Evolutionary conservation across 2,329 filamentous ascomycete species (phyloP).

Genomic region (Didymella keratinophila): DNA sequence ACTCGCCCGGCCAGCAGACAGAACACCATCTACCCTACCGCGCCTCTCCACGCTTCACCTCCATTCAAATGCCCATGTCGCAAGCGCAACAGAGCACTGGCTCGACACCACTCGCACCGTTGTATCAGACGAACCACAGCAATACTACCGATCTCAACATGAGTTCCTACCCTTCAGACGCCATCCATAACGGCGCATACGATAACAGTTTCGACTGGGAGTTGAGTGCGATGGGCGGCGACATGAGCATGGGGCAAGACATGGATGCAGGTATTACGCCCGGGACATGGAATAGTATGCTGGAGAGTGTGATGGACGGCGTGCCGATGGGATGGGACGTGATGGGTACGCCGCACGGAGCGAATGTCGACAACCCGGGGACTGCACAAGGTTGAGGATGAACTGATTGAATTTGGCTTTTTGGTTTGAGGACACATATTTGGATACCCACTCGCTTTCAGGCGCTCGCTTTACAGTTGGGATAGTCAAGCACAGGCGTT

Average conservation of each 20-base stretch:
- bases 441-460: constrained; percentile 19
- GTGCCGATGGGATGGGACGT: constrained; percentile 42
- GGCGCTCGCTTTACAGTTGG: neutral
- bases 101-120: neutral
- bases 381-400: neutral
- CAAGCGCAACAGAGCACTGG: neutral
- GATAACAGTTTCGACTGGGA: constrained; percentile 46
- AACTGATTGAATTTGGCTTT: neutral
- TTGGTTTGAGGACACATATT: neutral
- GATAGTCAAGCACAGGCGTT: neutral
- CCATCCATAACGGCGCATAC: constrained; percentile 24
- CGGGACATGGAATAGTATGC: constrained; percentile 47
- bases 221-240: constrained; percentile 27
- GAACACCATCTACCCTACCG: constrained; percentile 42
- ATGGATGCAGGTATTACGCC: constrained; percentile 41
- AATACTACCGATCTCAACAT: constrained; percentile 16
- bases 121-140: neutral
- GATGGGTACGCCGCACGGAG: constrained; percentile 10
- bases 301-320: constrained; percentile 43
- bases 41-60: constrained; percentile 35
- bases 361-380: constrained; percentile 5
- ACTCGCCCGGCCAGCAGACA: constrained; percentile 41
- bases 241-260: constrained; percentile 16
- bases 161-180: constrained; percentile 16
- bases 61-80: constrained; percentile 6